Evolutionary conservation across 2,329 filamentous ascomycete species (phyloP), one percentile per base, ranked within the genome.

Genomic region (Samsoniella hepiali): DNA sequence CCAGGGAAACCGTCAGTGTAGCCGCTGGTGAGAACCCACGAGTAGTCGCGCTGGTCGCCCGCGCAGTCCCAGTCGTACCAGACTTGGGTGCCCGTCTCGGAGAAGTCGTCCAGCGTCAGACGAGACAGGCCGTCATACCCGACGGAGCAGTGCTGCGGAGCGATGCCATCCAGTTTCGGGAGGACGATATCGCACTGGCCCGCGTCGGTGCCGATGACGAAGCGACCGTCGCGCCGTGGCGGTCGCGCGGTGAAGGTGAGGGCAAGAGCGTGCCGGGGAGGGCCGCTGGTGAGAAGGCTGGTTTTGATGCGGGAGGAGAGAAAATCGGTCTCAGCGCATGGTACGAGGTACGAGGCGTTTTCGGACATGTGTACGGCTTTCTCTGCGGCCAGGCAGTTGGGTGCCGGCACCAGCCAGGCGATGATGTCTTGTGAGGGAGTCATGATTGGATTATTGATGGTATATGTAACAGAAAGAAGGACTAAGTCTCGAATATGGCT

Each of bases 21-120:
- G n/a, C 73, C 74, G 7, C 70, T 67, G 65, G 71, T 72, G 45
- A 79, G 67, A 27, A 75, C 64, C 77, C 77, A 79, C 1, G 74
- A 72, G 55, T 74, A 71, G 58, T 74, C 72, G 2, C 68, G 70
- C 54, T 70, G 72, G 64, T 78, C 75, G 40, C 77, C 77, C 59
- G 69, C 73, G 67, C 75, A 74, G 63, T 73, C 72, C 72, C 74
- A 76, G 63, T 77, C 76, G 68, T 76, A 78, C 77, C 77, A 79
- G 36, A 79, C 76, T 56, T 77, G 73, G 1, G 77, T 79, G 15
- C 77, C 77, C 22, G 58, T 40, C 42, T 70, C 70, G 2, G 76
- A 78, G 51, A 73, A 74, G 68, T 79, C 77, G 58, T 74, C 71
- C 9, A 79, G 72, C 4, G 77, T 69, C 44, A 79, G 73, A 34